phyloP scores from a whole-genome alignment of 2,329 filamentous ascomycete genomes.

The Aspergillus quadricinctus region DNA sequence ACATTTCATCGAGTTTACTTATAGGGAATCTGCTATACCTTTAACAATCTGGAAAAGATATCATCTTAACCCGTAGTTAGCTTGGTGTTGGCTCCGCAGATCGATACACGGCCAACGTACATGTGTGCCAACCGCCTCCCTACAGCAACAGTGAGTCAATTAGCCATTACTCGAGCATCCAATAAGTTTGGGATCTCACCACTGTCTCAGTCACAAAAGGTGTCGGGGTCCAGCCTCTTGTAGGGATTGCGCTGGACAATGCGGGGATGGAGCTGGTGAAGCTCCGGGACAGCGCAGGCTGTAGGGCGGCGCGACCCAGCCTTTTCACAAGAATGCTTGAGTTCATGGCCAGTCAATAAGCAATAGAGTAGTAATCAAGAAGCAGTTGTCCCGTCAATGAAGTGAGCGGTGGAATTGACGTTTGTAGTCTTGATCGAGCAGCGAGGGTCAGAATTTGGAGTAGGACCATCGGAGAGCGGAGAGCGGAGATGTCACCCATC shows the following conservation, averaged over 20 bases:
- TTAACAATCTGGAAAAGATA: conserved; percentile 75
- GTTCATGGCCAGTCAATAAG: conserved; percentile 16
- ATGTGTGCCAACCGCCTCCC: conserved; percentile 74
- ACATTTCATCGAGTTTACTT: conserved; percentile 4
- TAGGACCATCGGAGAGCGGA: too few species aligned
- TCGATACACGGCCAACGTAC: conserved; percentile 44
- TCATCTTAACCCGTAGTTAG: conserved; percentile 54
- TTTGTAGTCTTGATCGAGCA: neutral
- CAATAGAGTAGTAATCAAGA: too few species aligned
- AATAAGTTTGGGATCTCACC: conserved; percentile 39
- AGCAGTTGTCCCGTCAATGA: too few species aligned
- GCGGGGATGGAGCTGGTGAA: conserved; percentile 27
- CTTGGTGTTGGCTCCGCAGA: neutral
- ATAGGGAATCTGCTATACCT: conserved; percentile 50
- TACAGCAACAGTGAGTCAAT: conserved; percentile 34
- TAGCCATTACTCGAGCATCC: neutral
- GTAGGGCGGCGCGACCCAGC: conserved; percentile 17
- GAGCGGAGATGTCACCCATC: too few species aligned
- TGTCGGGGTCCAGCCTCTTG: conserved; percentile 47
- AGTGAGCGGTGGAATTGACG: neutral
- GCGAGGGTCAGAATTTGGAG: neutral
- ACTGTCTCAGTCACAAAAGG: conserved; percentile 54
- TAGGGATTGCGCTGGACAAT: conserved; percentile 25
- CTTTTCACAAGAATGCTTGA: conserved; percentile 17
- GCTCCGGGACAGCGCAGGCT: conserved; percentile 17